A percentile compares a stretch with the other conserved stretches of the same genome.
These are phyloP conservation scores for Tremellales sp. DNA, from an alignment of 1,284 basidiomycete species.

Conservation along the genomic window DNA sequence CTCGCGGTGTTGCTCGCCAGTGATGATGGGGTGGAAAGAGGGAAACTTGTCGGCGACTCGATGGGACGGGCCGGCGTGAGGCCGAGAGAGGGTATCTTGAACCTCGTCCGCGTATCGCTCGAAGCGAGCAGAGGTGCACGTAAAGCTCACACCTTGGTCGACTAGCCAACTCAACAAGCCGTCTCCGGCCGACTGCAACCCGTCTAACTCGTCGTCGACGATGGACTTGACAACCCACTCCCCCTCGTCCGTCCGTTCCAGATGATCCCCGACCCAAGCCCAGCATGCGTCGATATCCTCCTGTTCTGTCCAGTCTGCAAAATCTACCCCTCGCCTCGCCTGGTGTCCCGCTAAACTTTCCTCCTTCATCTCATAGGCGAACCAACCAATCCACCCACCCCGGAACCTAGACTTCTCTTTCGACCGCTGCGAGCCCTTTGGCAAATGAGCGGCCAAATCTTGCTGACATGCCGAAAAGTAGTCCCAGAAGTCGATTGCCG, in stretches of 20 bases:
- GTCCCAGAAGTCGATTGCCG: constrained; percentile 41
- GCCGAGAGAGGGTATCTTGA: constrained; percentile 5
- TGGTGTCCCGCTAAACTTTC: constrained; percentile 46
- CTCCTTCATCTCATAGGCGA: constrained; percentile 56
- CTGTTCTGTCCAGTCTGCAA: not conserved
- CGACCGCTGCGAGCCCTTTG: not conserved
- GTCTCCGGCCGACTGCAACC: constrained; percentile 1
- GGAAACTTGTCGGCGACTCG: constrained; percentile 19
- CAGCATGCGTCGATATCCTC: constrained; percentile 41
- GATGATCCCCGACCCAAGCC: constrained; percentile 47
- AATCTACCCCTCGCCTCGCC: not conserved
- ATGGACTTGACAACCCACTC: constrained; percentile 51
- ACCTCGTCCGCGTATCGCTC: constrained; percentile 11
- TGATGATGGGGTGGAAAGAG: constrained; percentile 38
- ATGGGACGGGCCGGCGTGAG: not conserved
- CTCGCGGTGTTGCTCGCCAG: constrained; percentile 58
- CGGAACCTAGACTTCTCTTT: constrained; percentile 31
- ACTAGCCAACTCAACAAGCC: constrained; percentile 36
- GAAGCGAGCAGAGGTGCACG: constrained; percentile 21
- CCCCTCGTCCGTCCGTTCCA: constrained; percentile 45
- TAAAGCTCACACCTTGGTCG: constrained; percentile 27
- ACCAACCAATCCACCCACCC: constrained; percentile 54
- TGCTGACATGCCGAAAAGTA: constrained; percentile 37
- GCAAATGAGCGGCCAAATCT: constrained; percentile 9
- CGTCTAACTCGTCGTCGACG: constrained; percentile 14